Percentiles rank a stretch among this genome's conserved stretches.
Conservation (phyloP, 805 yeast species). For the Candida maesae region DNA sequence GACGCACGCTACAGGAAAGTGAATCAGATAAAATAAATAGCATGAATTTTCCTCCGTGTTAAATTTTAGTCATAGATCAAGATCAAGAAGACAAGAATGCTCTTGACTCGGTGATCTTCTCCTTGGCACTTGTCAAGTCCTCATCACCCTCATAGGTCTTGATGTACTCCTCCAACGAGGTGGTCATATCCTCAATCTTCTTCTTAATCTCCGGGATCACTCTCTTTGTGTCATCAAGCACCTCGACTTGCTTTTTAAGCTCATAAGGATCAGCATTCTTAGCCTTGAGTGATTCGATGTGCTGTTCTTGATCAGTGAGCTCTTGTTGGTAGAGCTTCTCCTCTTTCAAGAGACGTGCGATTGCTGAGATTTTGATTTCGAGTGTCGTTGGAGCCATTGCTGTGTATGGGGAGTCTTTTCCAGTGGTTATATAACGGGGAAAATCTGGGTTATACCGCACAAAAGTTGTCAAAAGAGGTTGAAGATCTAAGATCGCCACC, state of each 20-base stretch:
- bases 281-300: conserved; percentile 44
- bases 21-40: background rate
- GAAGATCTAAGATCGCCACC: too few species aligned
- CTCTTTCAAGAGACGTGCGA: conserved; percentile 67
- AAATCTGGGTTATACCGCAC: too few species aligned
- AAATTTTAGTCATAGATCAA: background rate
- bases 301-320: conserved; percentile 46
- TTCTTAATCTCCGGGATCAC: conserved; percentile 46
- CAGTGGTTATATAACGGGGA: too few species aligned
- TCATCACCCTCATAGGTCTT: conserved; percentile 34
- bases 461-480: too few species aligned
- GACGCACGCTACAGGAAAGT: conserved; percentile 13
- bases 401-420: too few species aligned
- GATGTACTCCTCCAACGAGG: conserved; percentile 38
- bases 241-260: conserved; percentile 50
- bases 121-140: conserved; percentile 27
- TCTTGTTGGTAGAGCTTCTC: conserved; percentile 58
- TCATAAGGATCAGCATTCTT: conserved; percentile 60
- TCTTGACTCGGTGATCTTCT: conserved; percentile 26
- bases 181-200: conserved; percentile 38
- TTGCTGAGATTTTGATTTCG: conserved; percentile 68
- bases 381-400: conserved; percentile 66
- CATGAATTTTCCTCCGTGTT: background rate
- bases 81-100: conserved; percentile 16
- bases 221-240: conserved; percentile 50